Evolutionary conservation across 1,284 basidiomycete species (phyloP).

Genomic region (Cutaneotrichosporon dermatis): DNA sequence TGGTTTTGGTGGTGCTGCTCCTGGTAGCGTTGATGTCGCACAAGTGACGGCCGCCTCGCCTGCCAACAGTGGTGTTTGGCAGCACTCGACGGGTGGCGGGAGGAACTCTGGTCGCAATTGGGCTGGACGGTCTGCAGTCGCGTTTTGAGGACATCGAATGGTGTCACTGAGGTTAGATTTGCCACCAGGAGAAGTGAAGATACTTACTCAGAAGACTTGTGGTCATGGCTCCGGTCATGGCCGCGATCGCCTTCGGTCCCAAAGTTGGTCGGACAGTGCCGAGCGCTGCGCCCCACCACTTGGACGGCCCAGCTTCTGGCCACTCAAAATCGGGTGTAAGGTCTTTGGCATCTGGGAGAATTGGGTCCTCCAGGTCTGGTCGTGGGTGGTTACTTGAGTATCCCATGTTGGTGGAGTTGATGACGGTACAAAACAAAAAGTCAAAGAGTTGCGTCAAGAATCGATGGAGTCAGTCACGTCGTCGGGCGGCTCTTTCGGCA

Average conservation of each 20-base stretch:
- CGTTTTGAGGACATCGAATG: slow-evolving; percentile 51
- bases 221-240: slow-evolving; percentile 48
- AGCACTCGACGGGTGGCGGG: slow-evolving; percentile 30
- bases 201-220: slow-evolving; percentile 47
- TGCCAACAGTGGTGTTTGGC: slow-evolving; percentile 32
- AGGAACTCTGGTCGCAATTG: slow-evolving; percentile 15
- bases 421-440: neutral
- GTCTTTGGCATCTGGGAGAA: slow-evolving; percentile 13
- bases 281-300: neutral
- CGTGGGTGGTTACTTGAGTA: neutral
- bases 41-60: slow-evolving; percentile 16
- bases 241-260: slow-evolving; percentile 46
- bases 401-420: neutral
- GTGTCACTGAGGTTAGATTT: slow-evolving; percentile 43
- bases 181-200: neutral
- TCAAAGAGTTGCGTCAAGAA: too few relatives aligned
- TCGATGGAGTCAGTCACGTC: too few relatives aligned
- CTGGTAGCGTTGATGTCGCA: slow-evolving; percentile 14
- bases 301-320: slow-evolving; percentile 36
- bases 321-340: slow-evolving; percentile 25
- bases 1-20: slow-evolving; percentile 9
- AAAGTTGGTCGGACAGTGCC: slow-evolving; percentile 25
- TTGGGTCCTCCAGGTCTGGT: slow-evolving; percentile 10
- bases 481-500: too few relatives aligned
- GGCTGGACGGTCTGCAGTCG: slow-evolving; percentile 48